Base-by-base conservation (phyloP, 2,329 filamentous ascomycete species). In the Fusarium nurragi region DNA sequence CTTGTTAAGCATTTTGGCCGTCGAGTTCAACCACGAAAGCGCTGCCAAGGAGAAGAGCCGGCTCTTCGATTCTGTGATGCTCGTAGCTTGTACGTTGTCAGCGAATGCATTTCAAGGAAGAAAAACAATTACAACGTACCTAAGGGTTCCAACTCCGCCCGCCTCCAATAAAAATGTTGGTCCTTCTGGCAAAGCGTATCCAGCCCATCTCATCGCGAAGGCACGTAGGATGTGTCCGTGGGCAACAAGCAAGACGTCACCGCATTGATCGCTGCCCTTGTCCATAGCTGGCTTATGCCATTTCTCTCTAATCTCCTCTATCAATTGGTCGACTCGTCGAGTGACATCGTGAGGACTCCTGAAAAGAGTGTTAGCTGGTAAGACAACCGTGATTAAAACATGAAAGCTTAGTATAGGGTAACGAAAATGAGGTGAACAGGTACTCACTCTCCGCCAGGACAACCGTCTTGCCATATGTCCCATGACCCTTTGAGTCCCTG, bases 381-480 rank as follows among this genome's bases (percentile, higher is more conserved):
- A 18, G 23, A 21, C 13, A 5, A 23, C 37, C 5, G 16, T 48
- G 23, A 12, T n/a, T 22, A 13, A 13, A 22, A 5, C 11, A 10
- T 16, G 9, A 12, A 21, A 2, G 6, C 12, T 13, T 4, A 5
- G 25, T 60, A 19, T 32, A 58, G 61, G 59, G 53, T 65, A 60
- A 16, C 3, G 7, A 34, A n/a, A 2, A 16, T 7, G 2, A 9
- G 14, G 48, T 26, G 12, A 6, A 13, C 7, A 21, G 8, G 34
- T n/a, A 83, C 87, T 76, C 78, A 91, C 89, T 97, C 93, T 75
- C 93, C 93, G 4, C 89, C 91, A 2, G 90, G 90, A 77, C 93
- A 97, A 0, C 93, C 93, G 74, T 96, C 92, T n/a, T 81, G 82
- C 93, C 93, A 97, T 65, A 97, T 96, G 78, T 95, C 90, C 92